Conservation (phyloP, 192 early-diverging fungal genomes). For the Podila minutissima region DNA sequence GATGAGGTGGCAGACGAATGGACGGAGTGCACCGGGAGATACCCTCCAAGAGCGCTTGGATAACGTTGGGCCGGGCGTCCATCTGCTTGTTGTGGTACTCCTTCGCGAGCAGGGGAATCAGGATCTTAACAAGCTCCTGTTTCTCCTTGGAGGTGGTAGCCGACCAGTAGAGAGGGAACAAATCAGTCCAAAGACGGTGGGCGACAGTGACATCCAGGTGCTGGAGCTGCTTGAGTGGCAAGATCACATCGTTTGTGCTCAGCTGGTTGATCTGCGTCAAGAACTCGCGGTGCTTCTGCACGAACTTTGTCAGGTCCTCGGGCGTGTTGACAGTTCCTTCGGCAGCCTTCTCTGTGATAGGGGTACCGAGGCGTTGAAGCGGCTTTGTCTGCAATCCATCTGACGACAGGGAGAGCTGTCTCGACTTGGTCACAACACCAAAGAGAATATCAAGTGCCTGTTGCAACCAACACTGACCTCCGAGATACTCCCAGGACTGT, state of each 20-base stretch:
- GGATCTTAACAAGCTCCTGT: slow-evolving; percentile 84
- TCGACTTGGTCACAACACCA: slow-evolving; percentile 64
- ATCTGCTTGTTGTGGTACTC: slow-evolving; percentile 90
- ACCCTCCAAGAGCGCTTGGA: slow-evolving; percentile 91
- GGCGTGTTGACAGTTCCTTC: slow-evolving; percentile 28
- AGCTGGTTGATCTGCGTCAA: slow-evolving; percentile 62
- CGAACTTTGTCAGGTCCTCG: slow-evolving; percentile 52
- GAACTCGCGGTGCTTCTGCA: slow-evolving; percentile 71
- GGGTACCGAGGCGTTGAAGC: slow-evolving; percentile 37
- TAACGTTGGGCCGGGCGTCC: slow-evolving; percentile 89
- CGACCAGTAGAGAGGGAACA: slow-evolving; percentile 91
- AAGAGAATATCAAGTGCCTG: slow-evolving; percentile 91
- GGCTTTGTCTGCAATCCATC: slow-evolving; percentile 60
- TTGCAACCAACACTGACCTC: slow-evolving; percentile 89
- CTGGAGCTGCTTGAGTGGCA: slow-evolving; percentile 71
- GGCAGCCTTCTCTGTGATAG: slow-evolving; percentile 9
- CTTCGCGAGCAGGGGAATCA: slow-evolving; percentile 88
- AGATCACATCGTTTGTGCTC: slow-evolving; percentile 59
- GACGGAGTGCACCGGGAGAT: slow-evolving; percentile 77
- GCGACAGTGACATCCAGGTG: slow-evolving; percentile 74
- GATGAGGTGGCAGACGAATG: slow-evolving; percentile 90
- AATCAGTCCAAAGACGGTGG: slow-evolving; percentile 80
- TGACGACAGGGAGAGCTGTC: slow-evolving; percentile 42
- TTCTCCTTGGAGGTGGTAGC: slow-evolving; percentile 76
- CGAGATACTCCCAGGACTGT: slow-evolving; percentile 96